Base-by-base conservation (phyloP, 306 rosid genomes). In the Potentilla sterilis region DNA sequence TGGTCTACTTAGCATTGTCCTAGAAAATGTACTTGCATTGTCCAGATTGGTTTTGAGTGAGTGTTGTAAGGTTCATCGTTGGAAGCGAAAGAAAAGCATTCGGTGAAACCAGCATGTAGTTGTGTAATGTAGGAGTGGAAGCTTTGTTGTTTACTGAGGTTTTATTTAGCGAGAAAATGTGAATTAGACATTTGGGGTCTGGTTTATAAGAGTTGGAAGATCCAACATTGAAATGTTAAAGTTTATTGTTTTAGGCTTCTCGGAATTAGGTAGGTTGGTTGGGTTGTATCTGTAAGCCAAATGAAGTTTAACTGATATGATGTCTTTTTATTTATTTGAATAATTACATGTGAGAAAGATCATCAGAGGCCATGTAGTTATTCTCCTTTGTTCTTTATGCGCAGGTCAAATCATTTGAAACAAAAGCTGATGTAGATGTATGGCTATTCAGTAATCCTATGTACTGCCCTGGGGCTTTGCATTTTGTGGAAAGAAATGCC, bases 381-480 rank as follows among this genome's bases (percentile, higher is more conserved):
- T 4, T 52, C 4, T 74, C 6, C 28, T 28, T n/a, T 14, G n/a
- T 54, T 57, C 19, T n/a, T 51, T 78, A n/a, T 37, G 44, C 54
- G 77, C 83, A 92, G 93, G 97, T 92, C 43, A 73, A 13, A 16
- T 67, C 89, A 11, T 94, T 94, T 80, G 40, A 75, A 5, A 86
- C 85, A 69, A 71, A 83, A 59, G 44, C 0, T 12, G 88, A 87
- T 42, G 96, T 92, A 78, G 97, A 94, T 75, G 74, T 67, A 34
- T 92, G 93, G 97, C 89, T 94, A 75, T 74, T 77, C 38, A 66
- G 61, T 18, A 82, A 92, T 75, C 96, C 97, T 38, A 82, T 92
- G 91, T 57, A 47, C 4, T 86, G 90, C 72, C 90, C 97, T 1
- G 93, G 89, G 3, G 97, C 93, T 18, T 67, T 92, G 75, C 97